A percentile compares a stretch with the other conserved stretches of the same genome.
These are phyloP conservation scores for Pythium sukuiense DNA, from an alignment of 352 stramenopile genomes.

Conservation along the genomic window DNA sequence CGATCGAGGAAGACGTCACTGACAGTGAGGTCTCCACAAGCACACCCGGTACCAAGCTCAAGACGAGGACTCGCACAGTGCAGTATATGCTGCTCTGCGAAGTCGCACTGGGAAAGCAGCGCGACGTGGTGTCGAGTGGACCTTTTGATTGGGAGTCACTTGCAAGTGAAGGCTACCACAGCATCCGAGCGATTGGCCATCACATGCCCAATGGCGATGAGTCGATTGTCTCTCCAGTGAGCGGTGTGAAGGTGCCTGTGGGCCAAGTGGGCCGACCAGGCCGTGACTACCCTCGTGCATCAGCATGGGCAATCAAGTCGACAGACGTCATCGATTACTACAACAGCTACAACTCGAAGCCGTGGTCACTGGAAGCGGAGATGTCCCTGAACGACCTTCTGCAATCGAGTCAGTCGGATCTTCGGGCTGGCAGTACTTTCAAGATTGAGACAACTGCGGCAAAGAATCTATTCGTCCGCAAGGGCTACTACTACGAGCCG, in stretches of 20 bases:
- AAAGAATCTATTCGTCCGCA: slow-evolving; percentile 8
- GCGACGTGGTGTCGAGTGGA: background rate
- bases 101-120: slow-evolving; percentile 45
- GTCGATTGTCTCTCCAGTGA: slow-evolving; percentile 22
- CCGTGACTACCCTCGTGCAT: slow-evolving; percentile 14
- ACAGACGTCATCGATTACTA: background rate
- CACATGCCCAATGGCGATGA: slow-evolving; percentile 15
- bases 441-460: background rate
- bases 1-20: slow-evolving; percentile 27
- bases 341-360: slow-evolving; percentile 1
- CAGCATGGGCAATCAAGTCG: slow-evolving; percentile 11
- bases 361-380: background rate
- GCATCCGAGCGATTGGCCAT: slow-evolving; percentile 23
- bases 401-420: background rate
- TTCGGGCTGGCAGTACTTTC: background rate
- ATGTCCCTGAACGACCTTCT: slow-evolving; percentile 8
- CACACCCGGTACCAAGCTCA: slow-evolving; percentile 27
- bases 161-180: slow-evolving; percentile 16
- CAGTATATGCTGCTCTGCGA: slow-evolving; percentile 78
- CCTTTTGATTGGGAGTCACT: slow-evolving; percentile 2
- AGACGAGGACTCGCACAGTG: slow-evolving; percentile 39
- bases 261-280: slow-evolving; percentile 19
- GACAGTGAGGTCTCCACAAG: background rate
- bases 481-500: background rate
- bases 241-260: slow-evolving; percentile 16